Evolutionary conservation across 1,284 basidiomycete species (phyloP), one percentile per base, ranked within the genome.

Genomic region (Anthracocystis walkeri): DNA sequence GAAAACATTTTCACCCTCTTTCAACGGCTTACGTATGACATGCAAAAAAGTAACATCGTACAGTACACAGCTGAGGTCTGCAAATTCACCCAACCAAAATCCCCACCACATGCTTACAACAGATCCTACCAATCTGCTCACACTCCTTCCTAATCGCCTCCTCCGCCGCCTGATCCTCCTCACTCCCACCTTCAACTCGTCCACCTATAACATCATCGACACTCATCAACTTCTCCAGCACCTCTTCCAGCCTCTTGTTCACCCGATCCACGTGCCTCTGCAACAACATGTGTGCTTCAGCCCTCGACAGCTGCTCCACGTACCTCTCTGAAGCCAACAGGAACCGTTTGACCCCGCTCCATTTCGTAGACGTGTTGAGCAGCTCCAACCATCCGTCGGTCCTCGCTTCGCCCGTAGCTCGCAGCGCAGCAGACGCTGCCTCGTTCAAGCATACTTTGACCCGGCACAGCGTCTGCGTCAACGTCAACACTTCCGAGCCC

Each of bases 51-150:
- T n/a, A n/a, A n/a, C n/a, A n/a, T n/a, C n/a, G n/a, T n/a, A n/a
- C n/a, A n/a, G n/a, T n/a, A n/a, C n/a, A n/a, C n/a, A n/a, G n/a
- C n/a, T n/a, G n/a, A n/a, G n/a, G n/a, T n/a, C 48, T 21, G 18
- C 31, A 31, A 8, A 11, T 71, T n/a, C 54, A 29, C 56, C 57
- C 31, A 4, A 74, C 52, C 25, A 74, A 29, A 7, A 56, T 45
- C 5, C 44, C 65, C 14, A 74, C 65, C 5, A 74, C 62, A 40
- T 65, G 65, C 59, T 69, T 74, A 25, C 71, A 74, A 31, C 71
- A 74, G 12, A 74, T 74, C 18, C 57, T 20, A 0, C 60, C 65
- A 11, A 69, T 59, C 54, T 48, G 38, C 14, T 46, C 53, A 38
- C 59, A 73, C 54, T 73, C 70, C 18, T 44, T 46, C 20, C 56